A percentile compares a stretch with the other conserved stretches of the same genome.
Conservation (phyloP, 768 basidiomycete genomes). For the Leccinum incarnatum region DNA sequence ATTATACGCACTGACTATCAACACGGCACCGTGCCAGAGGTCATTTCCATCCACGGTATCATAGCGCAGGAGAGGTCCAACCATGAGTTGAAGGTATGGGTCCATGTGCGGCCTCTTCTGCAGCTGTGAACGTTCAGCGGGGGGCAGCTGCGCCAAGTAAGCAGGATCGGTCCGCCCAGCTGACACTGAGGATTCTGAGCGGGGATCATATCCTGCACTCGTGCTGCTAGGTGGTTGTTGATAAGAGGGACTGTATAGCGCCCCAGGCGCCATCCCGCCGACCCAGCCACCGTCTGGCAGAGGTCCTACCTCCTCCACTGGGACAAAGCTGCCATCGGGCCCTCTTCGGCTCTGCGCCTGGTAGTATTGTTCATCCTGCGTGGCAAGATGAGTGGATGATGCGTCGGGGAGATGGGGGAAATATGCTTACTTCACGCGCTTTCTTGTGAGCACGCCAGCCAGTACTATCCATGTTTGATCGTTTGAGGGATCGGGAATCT, state of each 20-base stretch:
- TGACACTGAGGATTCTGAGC: conserved; percentile 3
- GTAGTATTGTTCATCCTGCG: conserved; percentile 32
- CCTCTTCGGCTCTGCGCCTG: conserved; percentile 35
- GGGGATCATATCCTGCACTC: conserved; percentile 30
- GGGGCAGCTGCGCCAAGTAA: conserved; percentile 49
- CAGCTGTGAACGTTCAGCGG: conserved; percentile 63
- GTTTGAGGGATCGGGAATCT: not conserved
- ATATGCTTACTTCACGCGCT: conserved; percentile 49
- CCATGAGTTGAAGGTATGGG: conserved; percentile 88
- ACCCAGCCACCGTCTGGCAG: conserved; percentile 56
- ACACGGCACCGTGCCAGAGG: conserved; percentile 83
- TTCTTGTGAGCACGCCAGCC: conserved; percentile 74
- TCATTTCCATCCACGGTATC: conserved; percentile 79
- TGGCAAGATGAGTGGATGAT: conserved; percentile 16
- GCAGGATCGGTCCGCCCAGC: conserved; percentile 17
- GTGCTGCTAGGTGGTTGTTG: conserved; percentile 17
- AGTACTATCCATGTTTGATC: conserved; percentile 59
- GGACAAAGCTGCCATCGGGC: conserved; percentile 48
- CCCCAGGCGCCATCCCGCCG: conserved; percentile 51
- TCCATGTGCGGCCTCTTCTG: conserved; percentile 65
- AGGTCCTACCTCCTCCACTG: conserved; percentile 59
- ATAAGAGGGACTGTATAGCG: conserved; percentile 14
- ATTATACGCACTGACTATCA: conserved; percentile 79
- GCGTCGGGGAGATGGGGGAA: not conserved
- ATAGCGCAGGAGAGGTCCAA: conserved; percentile 85